Evolutionary conservation across 192 early-diverging fungal genomes (phyloP).

Genomic region (Geosiphon pyriformis): DNA sequence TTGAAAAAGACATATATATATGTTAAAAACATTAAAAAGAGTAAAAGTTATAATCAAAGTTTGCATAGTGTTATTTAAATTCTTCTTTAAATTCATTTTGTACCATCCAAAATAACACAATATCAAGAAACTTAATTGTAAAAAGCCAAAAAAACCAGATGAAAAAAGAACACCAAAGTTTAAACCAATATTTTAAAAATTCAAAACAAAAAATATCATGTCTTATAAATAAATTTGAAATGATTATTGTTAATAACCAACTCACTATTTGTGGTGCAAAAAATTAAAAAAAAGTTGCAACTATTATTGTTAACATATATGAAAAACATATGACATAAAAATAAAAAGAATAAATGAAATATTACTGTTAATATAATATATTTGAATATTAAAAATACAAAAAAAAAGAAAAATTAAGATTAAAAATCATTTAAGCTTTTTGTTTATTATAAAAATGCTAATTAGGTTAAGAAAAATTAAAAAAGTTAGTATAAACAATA

Average conservation of each 20-base stretch:
- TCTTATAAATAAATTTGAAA: background rate
- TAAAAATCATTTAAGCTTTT: background rate
- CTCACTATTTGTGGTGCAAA: background rate
- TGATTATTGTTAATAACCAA: background rate
- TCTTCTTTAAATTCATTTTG: background rate
- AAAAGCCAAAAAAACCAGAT: background rate
- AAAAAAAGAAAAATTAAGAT: slow-evolving; percentile 7
- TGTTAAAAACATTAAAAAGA: background rate
- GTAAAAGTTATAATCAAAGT: background rate
- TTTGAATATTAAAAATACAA: background rate
- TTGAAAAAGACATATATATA: slow-evolving; percentile 2
- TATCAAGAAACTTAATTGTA: background rate
- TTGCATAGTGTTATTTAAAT: background rate
- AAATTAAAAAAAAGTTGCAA: background rate
- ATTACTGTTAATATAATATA: background rate
- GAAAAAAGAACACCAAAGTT: background rate
- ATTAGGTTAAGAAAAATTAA: slow-evolving; percentile 14
- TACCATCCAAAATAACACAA: background rate
- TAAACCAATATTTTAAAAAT: no score
- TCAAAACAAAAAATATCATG: no score
- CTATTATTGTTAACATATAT: background rate
- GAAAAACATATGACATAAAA: background rate
- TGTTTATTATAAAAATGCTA: slow-evolving; percentile 2
- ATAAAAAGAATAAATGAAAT: background rate
- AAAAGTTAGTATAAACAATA: slow-evolving; percentile 4